phyloP scores from a whole-genome alignment of 129 eudicot species.

The Flaveria bidentis region DNA sequence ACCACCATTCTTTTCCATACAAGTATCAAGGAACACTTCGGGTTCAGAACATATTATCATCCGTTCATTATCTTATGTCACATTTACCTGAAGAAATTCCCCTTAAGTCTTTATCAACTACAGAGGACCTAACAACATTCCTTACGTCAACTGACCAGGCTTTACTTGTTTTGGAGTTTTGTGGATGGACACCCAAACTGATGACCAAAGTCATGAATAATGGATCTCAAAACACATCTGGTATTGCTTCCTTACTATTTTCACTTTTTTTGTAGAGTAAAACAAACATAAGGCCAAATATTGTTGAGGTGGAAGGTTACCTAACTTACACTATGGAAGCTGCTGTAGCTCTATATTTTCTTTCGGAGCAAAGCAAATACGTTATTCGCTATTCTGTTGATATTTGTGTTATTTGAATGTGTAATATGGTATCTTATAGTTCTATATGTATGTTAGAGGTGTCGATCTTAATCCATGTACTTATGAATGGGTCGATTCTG shows the following conservation, averaged over 20 bases:
- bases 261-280: slow-evolving; percentile 12
- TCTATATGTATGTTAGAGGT: not conserved
- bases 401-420: slow-evolving; percentile 12
- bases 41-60: slow-evolving; percentile 64
- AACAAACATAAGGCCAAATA: not conserved
- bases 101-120: slow-evolving; percentile 48
- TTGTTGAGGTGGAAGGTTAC: slow-evolving; percentile 19
- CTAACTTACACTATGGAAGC: too few relatives aligned
- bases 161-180: slow-evolving; percentile 71
- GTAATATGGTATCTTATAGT: slow-evolving; percentile 10
- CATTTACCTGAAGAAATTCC: slow-evolving; percentile 63
- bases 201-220: slow-evolving; percentile 49
- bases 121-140: slow-evolving; percentile 62
- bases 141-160: slow-evolving; percentile 78
- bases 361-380: not conserved
- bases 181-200: slow-evolving; percentile 86
- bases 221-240: slow-evolving; percentile 41
- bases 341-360: not conserved
- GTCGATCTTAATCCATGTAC: slow-evolving; percentile 1
- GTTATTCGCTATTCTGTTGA: slow-evolving; percentile 13
- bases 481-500: not conserved
- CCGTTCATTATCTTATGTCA: slow-evolving; percentile 66
- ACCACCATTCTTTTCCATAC: slow-evolving; percentile 58
- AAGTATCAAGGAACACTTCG: slow-evolving; percentile 77
- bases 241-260: slow-evolving; percentile 36